These are phyloP conservation scores for Ascochyta koolunga DNA, from an alignment of 2,329 filamentous ascomycete species.

Conservation along the genomic window DNA sequence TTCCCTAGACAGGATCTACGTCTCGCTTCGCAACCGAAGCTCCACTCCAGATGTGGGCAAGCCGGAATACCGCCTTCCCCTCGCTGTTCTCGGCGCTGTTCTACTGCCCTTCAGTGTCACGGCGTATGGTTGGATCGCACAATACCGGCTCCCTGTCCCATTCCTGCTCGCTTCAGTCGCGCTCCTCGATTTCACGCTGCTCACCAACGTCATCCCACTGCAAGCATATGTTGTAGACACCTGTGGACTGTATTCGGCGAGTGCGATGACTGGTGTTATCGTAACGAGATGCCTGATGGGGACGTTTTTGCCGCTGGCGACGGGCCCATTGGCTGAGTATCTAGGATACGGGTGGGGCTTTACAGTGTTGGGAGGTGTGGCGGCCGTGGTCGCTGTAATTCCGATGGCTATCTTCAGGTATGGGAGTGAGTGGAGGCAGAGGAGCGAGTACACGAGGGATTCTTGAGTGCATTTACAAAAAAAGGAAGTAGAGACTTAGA, in stretches of 20 bases:
- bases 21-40: conserved; percentile 50
- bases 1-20: conserved; percentile 61
- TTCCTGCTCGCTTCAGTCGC: conserved; percentile 54
- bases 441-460: conserved; percentile 56
- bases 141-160: conserved; percentile 52
- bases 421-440: conserved; percentile 59
- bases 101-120: conserved; percentile 54
- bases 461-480: neutral
- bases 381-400: conserved; percentile 56
- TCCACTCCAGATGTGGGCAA: conserved; percentile 51
- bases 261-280: conserved; percentile 63
- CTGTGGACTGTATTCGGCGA: conserved; percentile 62
- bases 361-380: conserved; percentile 52
- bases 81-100: conserved; percentile 56
- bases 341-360: conserved; percentile 62
- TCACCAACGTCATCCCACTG: conserved; percentile 58
- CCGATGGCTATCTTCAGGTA: conserved; percentile 59
- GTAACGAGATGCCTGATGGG: conserved; percentile 62
- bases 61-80: conserved; percentile 63
- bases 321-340: conserved; percentile 54
- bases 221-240: conserved; percentile 65
- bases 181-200: conserved; percentile 55
- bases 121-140: conserved; percentile 60
- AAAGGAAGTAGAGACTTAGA: too few species aligned
- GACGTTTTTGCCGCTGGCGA: conserved; percentile 62